Percentiles rank a stretch among this genome's conserved stretches.
Conservation (phyloP, 768 basidiomycete species). For the Lyophyllum shimeji region DNA sequence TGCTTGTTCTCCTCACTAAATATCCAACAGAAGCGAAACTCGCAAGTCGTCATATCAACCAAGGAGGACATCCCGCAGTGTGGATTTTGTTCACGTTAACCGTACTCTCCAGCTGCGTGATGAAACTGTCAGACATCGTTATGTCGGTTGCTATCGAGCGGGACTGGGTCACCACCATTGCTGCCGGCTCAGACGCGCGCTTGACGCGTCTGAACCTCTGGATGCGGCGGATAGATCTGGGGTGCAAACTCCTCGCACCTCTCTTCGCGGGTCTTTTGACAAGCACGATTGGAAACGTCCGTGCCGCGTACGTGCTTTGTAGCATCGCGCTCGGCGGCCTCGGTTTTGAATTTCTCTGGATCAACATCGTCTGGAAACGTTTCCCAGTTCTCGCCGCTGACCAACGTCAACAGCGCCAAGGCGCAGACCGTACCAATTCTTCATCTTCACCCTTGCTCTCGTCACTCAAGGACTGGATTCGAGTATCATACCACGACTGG, state of each 20-base stretch:
- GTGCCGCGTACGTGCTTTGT: slow-evolving; percentile 32
- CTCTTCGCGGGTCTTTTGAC: slow-evolving; percentile 51
- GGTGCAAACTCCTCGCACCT: slow-evolving; percentile 50
- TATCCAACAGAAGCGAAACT: slow-evolving; percentile 4
- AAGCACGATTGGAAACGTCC: slow-evolving; percentile 28
- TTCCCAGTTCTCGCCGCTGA: slow-evolving; percentile 31
- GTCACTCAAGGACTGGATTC: background rate
- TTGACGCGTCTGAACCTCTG: slow-evolving; percentile 46
- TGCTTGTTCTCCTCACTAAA: slow-evolving; percentile 24
- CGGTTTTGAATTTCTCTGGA: slow-evolving; percentile 34
- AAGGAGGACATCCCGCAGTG: slow-evolving; percentile 16
- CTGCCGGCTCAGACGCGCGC: slow-evolving; percentile 26
- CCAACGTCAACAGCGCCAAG: slow-evolving; percentile 20
- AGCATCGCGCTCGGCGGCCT: slow-evolving; percentile 33
- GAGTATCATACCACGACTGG: background rate
- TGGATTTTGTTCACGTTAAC: slow-evolving; percentile 33
- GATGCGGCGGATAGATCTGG: slow-evolving; percentile 41
- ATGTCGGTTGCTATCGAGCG: slow-evolving; percentile 47
- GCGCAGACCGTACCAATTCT: background rate
- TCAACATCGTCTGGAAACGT: slow-evolving; percentile 31
- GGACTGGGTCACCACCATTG: slow-evolving; percentile 50
- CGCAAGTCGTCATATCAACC: background rate
- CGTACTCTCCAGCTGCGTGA: slow-evolving; percentile 29
- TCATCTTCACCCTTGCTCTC: background rate
- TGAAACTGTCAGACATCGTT: slow-evolving; percentile 39